A percentile compares a stretch with the other conserved stretches of the same genome.
phyloP scores from a whole-genome alignment of 768 basidiomycete species.

The Mycena indigotica region DNA sequence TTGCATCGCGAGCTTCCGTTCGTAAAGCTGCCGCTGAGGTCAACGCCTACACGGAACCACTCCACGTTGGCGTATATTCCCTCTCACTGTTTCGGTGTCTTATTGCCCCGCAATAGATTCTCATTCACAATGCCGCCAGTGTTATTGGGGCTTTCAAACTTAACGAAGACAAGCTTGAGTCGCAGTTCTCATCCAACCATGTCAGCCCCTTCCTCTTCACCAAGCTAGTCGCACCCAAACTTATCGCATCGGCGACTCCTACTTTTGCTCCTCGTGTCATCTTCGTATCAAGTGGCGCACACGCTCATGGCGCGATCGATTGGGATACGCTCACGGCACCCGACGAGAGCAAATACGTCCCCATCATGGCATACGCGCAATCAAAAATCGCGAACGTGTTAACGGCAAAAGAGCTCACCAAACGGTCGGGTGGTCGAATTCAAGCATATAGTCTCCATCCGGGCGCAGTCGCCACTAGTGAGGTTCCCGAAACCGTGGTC shows the following conservation, averaged over 20 bases:
- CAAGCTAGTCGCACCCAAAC: background rate
- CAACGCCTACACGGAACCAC: constrained; percentile 3
- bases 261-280: constrained; percentile 2
- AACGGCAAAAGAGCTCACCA: constrained; percentile 1
- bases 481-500: background rate
- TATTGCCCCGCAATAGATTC: background rate
- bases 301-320: background rate
- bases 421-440: constrained; percentile 5
- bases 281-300: constrained; percentile 3
- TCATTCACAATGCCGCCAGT: constrained; percentile 7
- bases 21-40: constrained; percentile 7
- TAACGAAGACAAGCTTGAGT: constrained; percentile 2
- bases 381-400: constrained; percentile 2
- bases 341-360: background rate
- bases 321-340: background rate
- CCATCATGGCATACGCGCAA: background rate
- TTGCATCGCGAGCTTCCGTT: background rate
- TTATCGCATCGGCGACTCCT: background rate
- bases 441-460: constrained; percentile 6
- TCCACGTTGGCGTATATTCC: background rate
- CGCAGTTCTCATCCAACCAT: background rate
- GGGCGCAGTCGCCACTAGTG: too few species aligned
- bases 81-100: background rate
- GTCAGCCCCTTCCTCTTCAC: constrained; percentile 11
- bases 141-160: background rate